Base-by-base conservation (phyloP, 2,329 filamentous ascomycete species). In the Pseudocercospora crystallina region DNA sequence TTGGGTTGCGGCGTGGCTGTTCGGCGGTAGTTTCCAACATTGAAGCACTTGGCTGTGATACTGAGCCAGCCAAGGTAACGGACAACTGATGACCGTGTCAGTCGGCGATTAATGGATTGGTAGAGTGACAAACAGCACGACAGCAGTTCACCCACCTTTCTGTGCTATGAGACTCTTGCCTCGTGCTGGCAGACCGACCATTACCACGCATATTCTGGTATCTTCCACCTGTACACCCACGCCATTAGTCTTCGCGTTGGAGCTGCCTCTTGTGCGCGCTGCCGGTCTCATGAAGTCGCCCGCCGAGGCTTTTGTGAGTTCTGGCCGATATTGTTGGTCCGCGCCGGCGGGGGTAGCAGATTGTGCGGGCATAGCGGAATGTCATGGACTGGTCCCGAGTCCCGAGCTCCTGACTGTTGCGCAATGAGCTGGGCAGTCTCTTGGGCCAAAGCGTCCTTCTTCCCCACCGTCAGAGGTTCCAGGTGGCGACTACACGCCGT, bases 101-200 rank as follows among this genome's bases (percentile, higher is more conserved):
- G 52, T 50, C 33, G 43, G 12, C 38, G 17, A 20, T 35, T 17
- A 17, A 17, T 20, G 12, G 12, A 34, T 9, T 17, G 37, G 30
- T 10, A 29, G 14, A 31, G 31, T 10, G 33, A 12, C 10, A 34
- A 32, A 32, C 26, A 40, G 44, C 39, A 26, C 20, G 15, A 32
- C n/a, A 8, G 30, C 7, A n/a, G 13, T 29, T 17, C 12, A 34
- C 32, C 15, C 61, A 67, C 65, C 63, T 60, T 96, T 96, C 67
- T 95, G 90, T 61, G 94, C 92, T 69, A 99, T 97, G 71, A 96
- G 84, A 76, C 90, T 96, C 81, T 99, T 99, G 67, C 94, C 94
- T 62, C 94, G 81, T 55, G 94, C 94, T 48, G 94, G 94, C 69
- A 99, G 80, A 61, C 94, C 94, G 54, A 99, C 94, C 94, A 99